phyloP scores from a whole-genome alignment of 2,329 filamentous ascomycete genomes.

The Knoxdaviesia capensis region DNA sequence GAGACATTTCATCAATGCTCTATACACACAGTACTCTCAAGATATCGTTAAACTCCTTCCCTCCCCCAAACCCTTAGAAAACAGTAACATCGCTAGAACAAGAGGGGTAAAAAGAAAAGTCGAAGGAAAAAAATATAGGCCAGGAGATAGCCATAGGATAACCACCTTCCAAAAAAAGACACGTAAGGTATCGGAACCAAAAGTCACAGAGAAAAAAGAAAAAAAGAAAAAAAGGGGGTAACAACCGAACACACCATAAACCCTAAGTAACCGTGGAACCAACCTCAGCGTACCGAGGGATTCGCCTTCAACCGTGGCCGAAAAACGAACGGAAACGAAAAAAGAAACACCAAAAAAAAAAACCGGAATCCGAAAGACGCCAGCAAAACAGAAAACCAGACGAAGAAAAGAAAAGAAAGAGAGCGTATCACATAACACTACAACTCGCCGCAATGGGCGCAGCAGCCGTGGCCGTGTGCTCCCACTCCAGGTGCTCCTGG shows the following conservation, averaged over 20 bases:
- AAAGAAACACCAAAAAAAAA: constrained; percentile 1
- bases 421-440: constrained; percentile 19
- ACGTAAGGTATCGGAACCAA: background rate
- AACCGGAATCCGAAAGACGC: background rate
- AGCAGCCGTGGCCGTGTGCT: constrained; percentile 23
- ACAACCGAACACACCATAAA: background rate
- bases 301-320: too few relatives aligned
- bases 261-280: background rate
- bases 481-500: constrained; percentile 35
- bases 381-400: constrained; percentile 1
- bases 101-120: constrained; percentile 3
- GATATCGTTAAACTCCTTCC: too few relatives aligned
- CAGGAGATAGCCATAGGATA: background rate
- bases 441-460: constrained; percentile 17
- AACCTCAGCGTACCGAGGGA: too few relatives aligned
- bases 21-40: too few relatives aligned
- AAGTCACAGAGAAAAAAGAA: background rate
- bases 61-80: too few relatives aligned
- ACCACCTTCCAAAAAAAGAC: background rate
- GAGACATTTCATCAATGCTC: too few relatives aligned
- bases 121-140: constrained; percentile 1
- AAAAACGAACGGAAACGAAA: background rate
- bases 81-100: background rate
- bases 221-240: constrained; percentile 1
- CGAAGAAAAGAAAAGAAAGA: constrained; percentile 1